Base-by-base conservation (phyloP, 257 asterid genomes). In the Echium plantagineum region DNA sequence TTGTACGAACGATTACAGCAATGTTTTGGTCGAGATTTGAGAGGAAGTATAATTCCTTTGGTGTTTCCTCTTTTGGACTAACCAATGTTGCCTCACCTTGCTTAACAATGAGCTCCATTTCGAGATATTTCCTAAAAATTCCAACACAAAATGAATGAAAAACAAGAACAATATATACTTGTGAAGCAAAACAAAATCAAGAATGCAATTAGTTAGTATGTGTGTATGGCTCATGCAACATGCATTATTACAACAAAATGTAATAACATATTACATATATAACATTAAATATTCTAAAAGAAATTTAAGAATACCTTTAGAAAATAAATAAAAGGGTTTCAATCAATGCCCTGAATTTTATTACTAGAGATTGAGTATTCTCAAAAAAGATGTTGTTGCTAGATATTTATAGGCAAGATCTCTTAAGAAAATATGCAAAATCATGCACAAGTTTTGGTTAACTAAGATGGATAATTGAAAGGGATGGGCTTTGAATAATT, bases 21-120 rank as follows among this genome's bases (percentile, higher is more conserved):
- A 90, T 87, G 67, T 90, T 90, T 73, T 90, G 98, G 60, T 90
- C 98, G 3, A 90, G 78, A 57, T 87, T 87, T 1, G 96, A 90
- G 17, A 87, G 69, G 75, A 77, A 85, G 69, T 90, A 85, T 31
- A 62, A 71, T 13, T 86, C 85, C 15, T 72, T 85, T 52, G 28
- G 51, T 9, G 93, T 90, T 54, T 80, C 83, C 60, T 82, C 90
- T 10, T 84, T 79, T 4, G 94, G 96, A 15, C 75, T 66, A 26
- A 90, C 79, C 61, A 90, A 61, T 6, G 68, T 71, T 8, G 85
- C 83, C 60, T 70, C 64, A 47, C 87, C 86, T 75, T 77, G 90
- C 48, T 77, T 77, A 38, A 90, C 85, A 5, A 9, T 59, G n/a
- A 90, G 73, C 46, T 84, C 94, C 97, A 86, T 83, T 63, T 67